Evolutionary conservation across 768 basidiomycete genomes (phyloP).

Genomic region (Candolleomyces efflorescens): DNA sequence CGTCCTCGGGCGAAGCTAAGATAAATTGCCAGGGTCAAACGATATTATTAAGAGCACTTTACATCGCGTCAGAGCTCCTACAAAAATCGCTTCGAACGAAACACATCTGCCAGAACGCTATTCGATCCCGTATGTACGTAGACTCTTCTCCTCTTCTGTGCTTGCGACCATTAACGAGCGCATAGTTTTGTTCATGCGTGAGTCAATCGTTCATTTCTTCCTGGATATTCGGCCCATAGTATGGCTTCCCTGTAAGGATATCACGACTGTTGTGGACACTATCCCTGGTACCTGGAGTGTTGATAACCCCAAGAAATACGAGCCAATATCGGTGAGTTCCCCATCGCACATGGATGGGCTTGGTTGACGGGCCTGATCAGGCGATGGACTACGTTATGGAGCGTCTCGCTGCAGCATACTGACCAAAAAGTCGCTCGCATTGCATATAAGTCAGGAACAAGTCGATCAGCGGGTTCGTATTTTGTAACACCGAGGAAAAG

Average conservation of each 20-base stretch:
- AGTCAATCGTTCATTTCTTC: slow-evolving; percentile 3
- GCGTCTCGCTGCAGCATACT: not conserved
- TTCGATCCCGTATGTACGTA: slow-evolving; percentile 58
- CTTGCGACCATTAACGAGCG: not conserved
- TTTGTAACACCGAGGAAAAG: too few species aligned
- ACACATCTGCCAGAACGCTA: slow-evolving; percentile 48
- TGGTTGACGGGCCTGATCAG: slow-evolving; percentile 11
- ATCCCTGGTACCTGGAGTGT: slow-evolving; percentile 49
- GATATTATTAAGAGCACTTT: slow-evolving; percentile 45
- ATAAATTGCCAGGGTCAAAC: slow-evolving; percentile 35
- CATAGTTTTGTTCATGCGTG: slow-evolving; percentile 31
- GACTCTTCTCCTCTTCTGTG: not conserved
- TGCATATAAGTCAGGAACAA: too few species aligned
- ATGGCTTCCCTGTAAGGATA: slow-evolving; percentile 25
- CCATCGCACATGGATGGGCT: not conserved
- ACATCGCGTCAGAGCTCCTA: slow-evolving; percentile 48
- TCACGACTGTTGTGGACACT: slow-evolving; percentile 40
- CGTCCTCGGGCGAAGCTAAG: not conserved
- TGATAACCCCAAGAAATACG: slow-evolving; percentile 45
- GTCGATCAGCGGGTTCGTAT: too few species aligned
- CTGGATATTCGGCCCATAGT: too few species aligned
- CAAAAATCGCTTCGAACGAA: slow-evolving; percentile 4
- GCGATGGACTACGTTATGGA: slow-evolving; percentile 32
- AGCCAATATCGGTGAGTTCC: slow-evolving; percentile 36
- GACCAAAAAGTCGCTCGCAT: too few species aligned